phyloP scores from a whole-genome alignment of 768 basidiomycete genomes.

The Rhizopogon rudus region DNA sequence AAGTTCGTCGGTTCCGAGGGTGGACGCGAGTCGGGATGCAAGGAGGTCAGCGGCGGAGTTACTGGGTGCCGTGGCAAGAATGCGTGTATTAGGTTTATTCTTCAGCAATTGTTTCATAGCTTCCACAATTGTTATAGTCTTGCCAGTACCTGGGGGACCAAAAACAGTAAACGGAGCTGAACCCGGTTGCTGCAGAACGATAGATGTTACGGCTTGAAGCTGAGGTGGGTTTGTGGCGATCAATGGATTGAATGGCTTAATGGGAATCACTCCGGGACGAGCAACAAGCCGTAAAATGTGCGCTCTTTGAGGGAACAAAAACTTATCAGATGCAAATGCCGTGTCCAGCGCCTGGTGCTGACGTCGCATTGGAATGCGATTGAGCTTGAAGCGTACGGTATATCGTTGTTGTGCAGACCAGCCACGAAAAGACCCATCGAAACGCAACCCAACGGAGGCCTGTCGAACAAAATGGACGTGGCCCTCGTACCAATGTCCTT shows the following conservation, averaged over 20 bases:
- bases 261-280: background rate
- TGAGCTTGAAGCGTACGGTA: constrained; percentile 53
- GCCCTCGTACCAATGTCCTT: constrained; percentile 29
- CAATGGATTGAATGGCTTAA: constrained; percentile 35
- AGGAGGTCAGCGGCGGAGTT: constrained; percentile 67
- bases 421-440: constrained; percentile 37
- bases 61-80: constrained; percentile 64
- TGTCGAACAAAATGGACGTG: constrained; percentile 45
- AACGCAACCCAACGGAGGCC: constrained; percentile 40
- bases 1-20: constrained; percentile 31
- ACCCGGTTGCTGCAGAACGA: constrained; percentile 38
- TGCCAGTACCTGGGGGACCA: constrained; percentile 67
- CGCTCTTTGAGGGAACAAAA: constrained; percentile 40
- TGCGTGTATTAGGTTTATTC: constrained; percentile 33
- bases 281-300: constrained; percentile 3
- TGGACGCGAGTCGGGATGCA: constrained; percentile 33
- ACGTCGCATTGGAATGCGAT: constrained; percentile 46
- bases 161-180: constrained; percentile 54
- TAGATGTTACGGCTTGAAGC: constrained; percentile 42
- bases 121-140: constrained; percentile 63
- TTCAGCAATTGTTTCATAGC: constrained; percentile 52
- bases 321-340: constrained; percentile 30
- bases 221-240: constrained; percentile 45
- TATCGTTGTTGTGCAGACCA: constrained; percentile 25
- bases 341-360: constrained; percentile 51